Conservation (phyloP, 768 basidiomycete species). For the Amanita rimosa region DNA sequence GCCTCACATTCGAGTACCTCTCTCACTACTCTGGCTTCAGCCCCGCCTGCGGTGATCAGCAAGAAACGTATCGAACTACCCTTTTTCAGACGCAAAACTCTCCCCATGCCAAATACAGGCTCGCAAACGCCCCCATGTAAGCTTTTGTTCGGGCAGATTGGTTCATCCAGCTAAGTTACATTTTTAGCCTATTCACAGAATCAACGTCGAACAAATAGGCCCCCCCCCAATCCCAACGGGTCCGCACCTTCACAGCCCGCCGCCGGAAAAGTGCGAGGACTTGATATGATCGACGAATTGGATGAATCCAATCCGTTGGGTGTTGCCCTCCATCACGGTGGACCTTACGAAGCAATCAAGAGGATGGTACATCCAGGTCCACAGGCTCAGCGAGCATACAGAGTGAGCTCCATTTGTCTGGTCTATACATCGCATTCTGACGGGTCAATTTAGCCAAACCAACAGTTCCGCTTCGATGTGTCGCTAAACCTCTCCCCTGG, state of each 20-base stretch:
- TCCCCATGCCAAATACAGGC: neutral
- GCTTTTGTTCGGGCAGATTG: neutral
- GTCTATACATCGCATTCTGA: neutral
- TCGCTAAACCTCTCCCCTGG: constrained; percentile 43
- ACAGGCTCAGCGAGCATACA: neutral
- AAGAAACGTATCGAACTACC: constrained; percentile 1
- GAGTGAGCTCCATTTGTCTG: neutral
- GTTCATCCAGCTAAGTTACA: neutral
- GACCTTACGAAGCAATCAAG: constrained; percentile 61
- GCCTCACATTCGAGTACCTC: neutral
- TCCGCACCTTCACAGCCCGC: neutral
- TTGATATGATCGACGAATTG: constrained; percentile 70
- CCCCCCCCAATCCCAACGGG: neutral
- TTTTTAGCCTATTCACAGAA: neutral
- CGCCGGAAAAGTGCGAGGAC: constrained; percentile 14
- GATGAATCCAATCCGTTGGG: constrained; percentile 70
- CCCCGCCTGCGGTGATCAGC: neutral
- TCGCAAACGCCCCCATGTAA: neutral
- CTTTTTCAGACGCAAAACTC: constrained; percentile 5
- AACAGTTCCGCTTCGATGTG: constrained; percentile 24
- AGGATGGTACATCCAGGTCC: constrained; percentile 17
- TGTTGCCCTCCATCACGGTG: constrained; percentile 48
- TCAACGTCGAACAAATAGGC: neutral
- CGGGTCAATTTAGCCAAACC: neutral
- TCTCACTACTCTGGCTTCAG: neutral